Conservation (phyloP, 768 basidiomycete genomes). For the Mycena capillaripes region DNA sequence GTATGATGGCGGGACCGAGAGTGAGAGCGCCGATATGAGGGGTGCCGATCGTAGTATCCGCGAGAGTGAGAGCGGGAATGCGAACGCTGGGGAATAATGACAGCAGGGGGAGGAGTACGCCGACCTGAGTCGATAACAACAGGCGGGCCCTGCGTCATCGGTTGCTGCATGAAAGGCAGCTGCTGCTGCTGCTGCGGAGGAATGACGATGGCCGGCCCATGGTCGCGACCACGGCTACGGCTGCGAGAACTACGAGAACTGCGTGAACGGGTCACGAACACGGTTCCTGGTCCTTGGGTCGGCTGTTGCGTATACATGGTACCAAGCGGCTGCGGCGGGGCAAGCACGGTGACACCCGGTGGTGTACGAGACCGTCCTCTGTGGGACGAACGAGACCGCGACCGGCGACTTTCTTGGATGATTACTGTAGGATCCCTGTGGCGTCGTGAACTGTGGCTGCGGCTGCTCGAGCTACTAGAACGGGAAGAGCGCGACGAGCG, state of each 20-base stretch:
- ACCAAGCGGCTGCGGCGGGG: background rate
- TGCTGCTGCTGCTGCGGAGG: background rate
- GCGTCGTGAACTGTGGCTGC: background rate
- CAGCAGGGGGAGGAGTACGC: slow-evolving; percentile 1
- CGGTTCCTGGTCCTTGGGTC: background rate
- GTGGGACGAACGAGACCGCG: slow-evolving; percentile 26
- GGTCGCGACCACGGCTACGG: slow-evolving; percentile 18
- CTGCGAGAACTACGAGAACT: slow-evolving; percentile 18
- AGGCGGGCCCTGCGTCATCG: background rate
- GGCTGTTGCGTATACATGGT: slow-evolving; percentile 5
- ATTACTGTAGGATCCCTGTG: slow-evolving; percentile 12
- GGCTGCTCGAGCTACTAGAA: slow-evolving; percentile 1
- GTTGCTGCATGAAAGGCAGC: background rate
- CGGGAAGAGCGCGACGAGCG: slow-evolving; percentile 19
- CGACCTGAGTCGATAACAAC: slow-evolving; percentile 24
- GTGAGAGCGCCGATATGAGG: slow-evolving; percentile 9
- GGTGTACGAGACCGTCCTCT: slow-evolving; percentile 17
- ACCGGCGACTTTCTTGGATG: slow-evolving; percentile 24
- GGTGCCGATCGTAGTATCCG: slow-evolving; percentile 5
- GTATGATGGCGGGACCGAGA: slow-evolving; percentile 18
- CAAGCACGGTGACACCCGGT: slow-evolving; percentile 8
- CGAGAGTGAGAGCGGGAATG: slow-evolving; percentile 28
- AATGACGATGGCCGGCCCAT: slow-evolving; percentile 21
- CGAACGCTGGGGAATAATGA: slow-evolving; percentile 8
- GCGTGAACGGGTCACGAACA: background rate